These are phyloP conservation scores for Beauveria scarabaeidicola DNA, from an alignment of 2,329 filamentous ascomycete species.

Conservation along the genomic window DNA sequence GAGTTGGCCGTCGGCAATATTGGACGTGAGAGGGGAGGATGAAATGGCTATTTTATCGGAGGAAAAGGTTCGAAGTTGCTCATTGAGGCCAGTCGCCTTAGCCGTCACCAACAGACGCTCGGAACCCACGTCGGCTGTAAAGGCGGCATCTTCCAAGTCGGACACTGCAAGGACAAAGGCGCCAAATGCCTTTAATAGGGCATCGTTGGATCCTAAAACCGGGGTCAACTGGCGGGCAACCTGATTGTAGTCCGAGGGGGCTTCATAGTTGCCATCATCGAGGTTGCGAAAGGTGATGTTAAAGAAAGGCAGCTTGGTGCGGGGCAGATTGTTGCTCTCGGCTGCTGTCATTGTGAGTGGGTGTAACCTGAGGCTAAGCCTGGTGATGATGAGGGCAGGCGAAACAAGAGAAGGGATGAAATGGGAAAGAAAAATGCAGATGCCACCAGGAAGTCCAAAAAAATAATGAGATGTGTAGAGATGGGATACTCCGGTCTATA, in stretches of 20 bases:
- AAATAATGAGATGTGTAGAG: not conserved
- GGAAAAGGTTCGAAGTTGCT: not conserved
- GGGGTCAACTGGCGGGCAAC: not conserved
- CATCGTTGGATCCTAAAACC: not conserved
- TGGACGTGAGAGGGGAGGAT: not conserved
- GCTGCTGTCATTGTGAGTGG: not conserved
- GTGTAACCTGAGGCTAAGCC: too few species aligned
- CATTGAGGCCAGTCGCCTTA: slow-evolving; percentile 1
- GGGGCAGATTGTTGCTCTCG: not conserved
- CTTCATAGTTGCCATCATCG: not conserved
- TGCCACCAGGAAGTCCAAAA: not conserved
- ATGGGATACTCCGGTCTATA: not conserved
- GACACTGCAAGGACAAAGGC: slow-evolving; percentile 5
- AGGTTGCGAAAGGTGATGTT: slow-evolving; percentile 6
- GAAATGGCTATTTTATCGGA: not conserved
- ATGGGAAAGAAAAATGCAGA: not conserved
- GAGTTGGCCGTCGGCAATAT: not conserved
- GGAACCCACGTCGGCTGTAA: slow-evolving; percentile 6
- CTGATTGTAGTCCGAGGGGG: slow-evolving; percentile 8
- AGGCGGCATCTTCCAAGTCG: slow-evolving; percentile 5
- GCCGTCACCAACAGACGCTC: slow-evolving; percentile 9
- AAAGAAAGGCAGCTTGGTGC: slow-evolving; percentile 11
- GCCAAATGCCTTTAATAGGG: slow-evolving; percentile 2
- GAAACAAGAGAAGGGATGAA: not conserved
- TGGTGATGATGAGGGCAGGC: not conserved